phyloP scores from a whole-genome alignment of 2,329 filamentous ascomycete species.

The Hymenoscyphus infarciens region DNA sequence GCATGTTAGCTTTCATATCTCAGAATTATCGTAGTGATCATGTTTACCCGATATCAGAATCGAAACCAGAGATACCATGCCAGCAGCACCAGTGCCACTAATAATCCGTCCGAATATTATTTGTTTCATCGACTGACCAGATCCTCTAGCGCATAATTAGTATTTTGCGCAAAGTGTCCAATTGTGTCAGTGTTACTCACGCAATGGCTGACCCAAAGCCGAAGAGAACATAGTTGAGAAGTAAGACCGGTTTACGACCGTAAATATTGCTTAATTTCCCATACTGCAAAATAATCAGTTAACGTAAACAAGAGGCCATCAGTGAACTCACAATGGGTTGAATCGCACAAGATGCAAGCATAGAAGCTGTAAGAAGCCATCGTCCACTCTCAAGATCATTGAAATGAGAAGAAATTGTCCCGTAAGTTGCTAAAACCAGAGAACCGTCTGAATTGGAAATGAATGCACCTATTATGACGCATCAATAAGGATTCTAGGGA shows the following conservation, averaged over 20 bases:
- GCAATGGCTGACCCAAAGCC: slow-evolving; percentile 40
- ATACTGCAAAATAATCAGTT: slow-evolving; percentile 37
- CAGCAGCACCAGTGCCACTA: slow-evolving; percentile 50
- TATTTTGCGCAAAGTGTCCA: too few species aligned
- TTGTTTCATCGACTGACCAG: slow-evolving; percentile 45
- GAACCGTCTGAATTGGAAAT: slow-evolving; percentile 62
- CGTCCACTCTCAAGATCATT: slow-evolving; percentile 52
- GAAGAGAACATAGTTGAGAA: slow-evolving; percentile 50
- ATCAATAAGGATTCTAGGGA: background rate
- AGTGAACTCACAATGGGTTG: slow-evolving; percentile 44
- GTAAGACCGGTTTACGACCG: slow-evolving; percentile 49
- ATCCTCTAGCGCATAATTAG: slow-evolving; percentile 42
- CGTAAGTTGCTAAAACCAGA: slow-evolving; percentile 63
- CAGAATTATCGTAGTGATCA: background rate
- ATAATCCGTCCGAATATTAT: slow-evolving; percentile 50
- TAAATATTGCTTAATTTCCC: slow-evolving; percentile 58
- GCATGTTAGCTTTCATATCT: background rate
- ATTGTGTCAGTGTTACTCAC: slow-evolving; percentile 42
- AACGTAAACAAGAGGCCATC: background rate
- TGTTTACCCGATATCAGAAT: slow-evolving; percentile 49
- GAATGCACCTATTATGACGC: slow-evolving; percentile 50
- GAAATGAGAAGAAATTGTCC: slow-evolving; percentile 59
- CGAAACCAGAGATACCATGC: slow-evolving; percentile 48
- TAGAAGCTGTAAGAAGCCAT: slow-evolving; percentile 54
- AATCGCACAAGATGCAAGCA: slow-evolving; percentile 47